These are phyloP conservation scores for Auricularia sp. DNA, from an alignment of 768 basidiomycete genomes.

Conservation along the genomic window DNA sequence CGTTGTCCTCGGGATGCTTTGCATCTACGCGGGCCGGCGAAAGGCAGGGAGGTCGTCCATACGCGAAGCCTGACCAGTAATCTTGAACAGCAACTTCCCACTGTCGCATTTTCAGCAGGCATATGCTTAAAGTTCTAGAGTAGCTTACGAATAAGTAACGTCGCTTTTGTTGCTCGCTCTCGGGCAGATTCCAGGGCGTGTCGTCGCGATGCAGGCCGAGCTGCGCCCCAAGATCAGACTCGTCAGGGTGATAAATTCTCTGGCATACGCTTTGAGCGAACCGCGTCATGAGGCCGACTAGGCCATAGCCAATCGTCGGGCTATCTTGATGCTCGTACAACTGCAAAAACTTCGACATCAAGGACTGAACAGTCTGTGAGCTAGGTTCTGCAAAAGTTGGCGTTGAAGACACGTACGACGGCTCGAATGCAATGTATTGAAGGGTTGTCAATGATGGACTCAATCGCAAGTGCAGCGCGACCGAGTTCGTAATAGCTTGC, in stretches of 20 bases:
- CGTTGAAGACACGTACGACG: not conserved
- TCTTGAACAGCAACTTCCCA: not conserved
- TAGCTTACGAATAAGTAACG: not conserved
- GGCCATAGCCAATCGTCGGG: not conserved
- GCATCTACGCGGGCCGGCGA: conserved; percentile 56
- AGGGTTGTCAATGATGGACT: not conserved
- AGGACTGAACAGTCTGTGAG: not conserved
- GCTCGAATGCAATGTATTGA: not conserved
- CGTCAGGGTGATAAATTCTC: not conserved
- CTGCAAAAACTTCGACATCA: not conserved
- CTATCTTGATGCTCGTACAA: not conserved
- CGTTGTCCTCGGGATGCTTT: conserved; percentile 33
- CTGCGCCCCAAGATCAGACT: not conserved
- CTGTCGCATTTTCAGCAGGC: not conserved
- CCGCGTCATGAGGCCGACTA: not conserved
- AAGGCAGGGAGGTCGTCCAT: conserved; percentile 61
- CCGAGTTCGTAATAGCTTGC: not conserved
- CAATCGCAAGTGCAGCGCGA: not conserved
- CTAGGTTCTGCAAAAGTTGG: not conserved
- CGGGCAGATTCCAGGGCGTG: not conserved
- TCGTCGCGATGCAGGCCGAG: not conserved
- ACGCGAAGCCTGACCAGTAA: not conserved
- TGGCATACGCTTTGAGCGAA: not conserved
- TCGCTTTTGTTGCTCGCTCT: not conserved
- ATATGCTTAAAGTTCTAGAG: too few species aligned